phyloP scores from a whole-genome alignment of 805 yeast species.

The Yarrowia sp. region DNA sequence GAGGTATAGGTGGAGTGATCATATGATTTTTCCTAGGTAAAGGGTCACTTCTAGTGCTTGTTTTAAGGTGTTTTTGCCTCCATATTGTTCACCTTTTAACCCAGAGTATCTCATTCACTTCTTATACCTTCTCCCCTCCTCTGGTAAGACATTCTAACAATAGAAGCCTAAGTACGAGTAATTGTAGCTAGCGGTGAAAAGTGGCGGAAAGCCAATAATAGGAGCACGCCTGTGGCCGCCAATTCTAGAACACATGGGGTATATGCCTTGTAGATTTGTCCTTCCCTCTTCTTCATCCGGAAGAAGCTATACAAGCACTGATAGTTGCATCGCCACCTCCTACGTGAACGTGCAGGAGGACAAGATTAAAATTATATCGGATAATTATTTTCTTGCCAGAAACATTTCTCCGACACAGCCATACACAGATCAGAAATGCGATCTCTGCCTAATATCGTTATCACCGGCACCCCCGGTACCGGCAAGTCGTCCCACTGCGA shows the following conservation, averaged over 20 bases:
- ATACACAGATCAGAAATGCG: constrained; percentile 31
- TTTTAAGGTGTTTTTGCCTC: no score
- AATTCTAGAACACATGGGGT: no score
- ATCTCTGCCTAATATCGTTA: constrained; percentile 63
- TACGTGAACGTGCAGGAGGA: constrained; percentile 4
- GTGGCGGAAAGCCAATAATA: background rate
- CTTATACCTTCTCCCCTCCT: background rate
- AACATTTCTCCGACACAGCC: constrained; percentile 15
- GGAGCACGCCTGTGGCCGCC: no score
- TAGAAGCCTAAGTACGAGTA: background rate
- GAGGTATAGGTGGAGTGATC: no score
- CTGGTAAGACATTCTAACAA: background rate
- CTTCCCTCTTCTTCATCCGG: background rate
- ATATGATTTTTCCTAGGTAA: no score
- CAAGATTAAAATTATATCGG: constrained; percentile 32
- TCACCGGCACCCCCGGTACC: constrained; percentile 96
- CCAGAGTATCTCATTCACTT: no score
- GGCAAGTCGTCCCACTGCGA: constrained; percentile 84
- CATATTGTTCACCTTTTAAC: no score
- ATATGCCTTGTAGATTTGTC: background rate
- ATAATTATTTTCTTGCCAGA: constrained; percentile 19
- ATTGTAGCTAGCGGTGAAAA: background rate
- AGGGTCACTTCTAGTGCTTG: no score
- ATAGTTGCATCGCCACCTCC: constrained; percentile 8
- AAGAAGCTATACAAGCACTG: background rate